phyloP scores from a whole-genome alignment of 805 yeast species.

The Wickerhamomyces mucosus region DNA sequence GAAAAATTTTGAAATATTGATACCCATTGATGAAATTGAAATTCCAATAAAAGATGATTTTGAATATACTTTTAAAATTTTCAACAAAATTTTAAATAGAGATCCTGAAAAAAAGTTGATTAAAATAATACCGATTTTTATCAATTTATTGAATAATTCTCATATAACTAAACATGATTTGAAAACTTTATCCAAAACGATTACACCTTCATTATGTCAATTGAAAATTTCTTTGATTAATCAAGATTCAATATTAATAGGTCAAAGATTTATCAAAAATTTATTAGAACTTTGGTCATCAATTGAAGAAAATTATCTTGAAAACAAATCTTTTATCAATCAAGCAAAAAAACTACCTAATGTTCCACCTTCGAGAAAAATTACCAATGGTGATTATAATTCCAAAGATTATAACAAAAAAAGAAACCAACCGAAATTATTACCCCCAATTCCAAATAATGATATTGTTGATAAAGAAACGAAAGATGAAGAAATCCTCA shows the following conservation, averaged over 20 bases:
- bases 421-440: no score
- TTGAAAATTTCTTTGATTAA: slow-evolving; percentile 32
- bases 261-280: slow-evolving; percentile 44
- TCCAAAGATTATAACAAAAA: no score
- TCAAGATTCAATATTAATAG: slow-evolving; percentile 39
- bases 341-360: slow-evolving; percentile 4
- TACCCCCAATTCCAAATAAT: no score
- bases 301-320: slow-evolving; percentile 2
- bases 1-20: slow-evolving; percentile 43
- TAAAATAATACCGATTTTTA: slow-evolving; percentile 37
- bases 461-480: no score
- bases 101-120: slow-evolving; percentile 21
- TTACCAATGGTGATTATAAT: no score
- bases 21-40: slow-evolving; percentile 38
- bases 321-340: no score
- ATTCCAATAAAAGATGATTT: slow-evolving; percentile 46
- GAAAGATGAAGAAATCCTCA: no score
- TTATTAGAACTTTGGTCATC: slow-evolving; percentile 39
- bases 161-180: slow-evolving; percentile 33
- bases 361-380: slow-evolving; percentile 13
- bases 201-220: slow-evolving; percentile 44
- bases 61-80: slow-evolving; percentile 30
- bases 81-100: slow-evolving; percentile 23
- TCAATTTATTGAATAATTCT: slow-evolving; percentile 28
- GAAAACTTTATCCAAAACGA: slow-evolving; percentile 15